phyloP scores from a whole-genome alignment of 495 filamentous ascomycete genomes.

The Cercophora newfieldiana region DNA sequence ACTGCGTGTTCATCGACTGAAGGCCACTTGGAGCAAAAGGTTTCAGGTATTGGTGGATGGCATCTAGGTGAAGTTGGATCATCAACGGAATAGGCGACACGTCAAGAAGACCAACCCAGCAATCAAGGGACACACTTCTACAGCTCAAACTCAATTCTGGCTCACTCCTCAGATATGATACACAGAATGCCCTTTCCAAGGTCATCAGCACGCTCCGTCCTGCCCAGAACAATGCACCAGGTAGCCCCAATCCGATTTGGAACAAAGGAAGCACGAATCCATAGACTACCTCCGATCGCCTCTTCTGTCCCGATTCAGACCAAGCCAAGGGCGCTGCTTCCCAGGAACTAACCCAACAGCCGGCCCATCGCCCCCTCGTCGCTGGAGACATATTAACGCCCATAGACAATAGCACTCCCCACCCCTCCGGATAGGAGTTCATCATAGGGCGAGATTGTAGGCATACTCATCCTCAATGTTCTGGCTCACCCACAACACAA shows the following conservation, averaged over 20 bases:
- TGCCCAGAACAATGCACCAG: neutral
- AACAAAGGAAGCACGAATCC: neutral
- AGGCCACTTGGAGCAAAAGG: too few species aligned
- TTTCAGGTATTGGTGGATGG: too few species aligned
- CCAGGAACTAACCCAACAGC: neutral
- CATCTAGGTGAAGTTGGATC: too few species aligned
- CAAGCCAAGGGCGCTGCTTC: too few species aligned
- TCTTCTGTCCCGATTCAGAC: too few species aligned
- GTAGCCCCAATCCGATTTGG: neutral
- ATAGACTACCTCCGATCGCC: neutral
- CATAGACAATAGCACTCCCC: neutral
- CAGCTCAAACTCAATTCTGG: neutral
- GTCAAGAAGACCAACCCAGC: too few species aligned
- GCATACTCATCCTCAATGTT: slow-evolving; percentile 99
- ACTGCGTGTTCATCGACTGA: too few species aligned
- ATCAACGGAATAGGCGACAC: too few species aligned
- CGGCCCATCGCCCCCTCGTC: neutral
- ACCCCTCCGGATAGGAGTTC: neutral
- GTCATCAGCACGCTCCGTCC: neutral
- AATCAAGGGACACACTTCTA: too few species aligned
- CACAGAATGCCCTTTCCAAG: neutral
- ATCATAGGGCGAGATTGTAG: slow-evolving; percentile 86
- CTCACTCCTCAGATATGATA: neutral
- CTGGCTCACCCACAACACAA: slow-evolving; percentile 94
- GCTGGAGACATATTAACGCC: neutral